Evolutionary conservation across 805 yeast genomes (phyloP).

Genomic region (Pichia eremophila): DNA sequence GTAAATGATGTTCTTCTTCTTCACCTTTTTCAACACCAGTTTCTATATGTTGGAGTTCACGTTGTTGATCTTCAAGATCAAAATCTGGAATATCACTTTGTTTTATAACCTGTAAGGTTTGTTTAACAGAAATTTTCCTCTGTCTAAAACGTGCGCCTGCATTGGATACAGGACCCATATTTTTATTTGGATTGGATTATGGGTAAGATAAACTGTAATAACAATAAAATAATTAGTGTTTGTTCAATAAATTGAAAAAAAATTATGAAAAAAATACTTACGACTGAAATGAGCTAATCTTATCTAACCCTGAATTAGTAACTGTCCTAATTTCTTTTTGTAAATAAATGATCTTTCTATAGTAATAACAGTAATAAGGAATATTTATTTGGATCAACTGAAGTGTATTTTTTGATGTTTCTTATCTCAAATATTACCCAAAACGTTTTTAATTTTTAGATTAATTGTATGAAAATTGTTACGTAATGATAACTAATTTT

Average conservation of each 20-base stretch:
- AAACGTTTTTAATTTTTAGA: background rate
- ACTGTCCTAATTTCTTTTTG: background rate
- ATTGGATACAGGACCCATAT: conserved; percentile 28
- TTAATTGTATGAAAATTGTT: too few relatives aligned
- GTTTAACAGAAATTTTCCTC: conserved; percentile 89
- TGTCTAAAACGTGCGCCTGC: conserved; percentile 79
- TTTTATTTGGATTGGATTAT: background rate
- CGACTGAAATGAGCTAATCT: background rate
- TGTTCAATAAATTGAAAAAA: background rate
- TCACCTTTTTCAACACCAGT: conserved; percentile 98
- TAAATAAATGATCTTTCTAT: too few relatives aligned
- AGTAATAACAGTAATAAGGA: too few relatives aligned
- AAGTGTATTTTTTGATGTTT: background rate
- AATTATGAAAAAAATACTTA: background rate
- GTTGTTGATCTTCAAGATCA: conserved; percentile 69
- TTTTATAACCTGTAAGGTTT: conserved; percentile 64
- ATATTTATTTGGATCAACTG: too few relatives aligned
- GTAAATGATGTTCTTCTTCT: conserved; percentile 93
- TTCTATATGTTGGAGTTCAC: conserved; percentile 83
- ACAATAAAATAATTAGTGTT: background rate
- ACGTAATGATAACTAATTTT: too few relatives aligned
- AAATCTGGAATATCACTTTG: conserved; percentile 75
- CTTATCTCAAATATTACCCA: background rate
- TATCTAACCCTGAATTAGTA: background rate
- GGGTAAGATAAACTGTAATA: background rate